phyloP scores from a whole-genome alignment of 2,329 filamentous ascomycete genomes.

The Diaporthe destruens region DNA sequence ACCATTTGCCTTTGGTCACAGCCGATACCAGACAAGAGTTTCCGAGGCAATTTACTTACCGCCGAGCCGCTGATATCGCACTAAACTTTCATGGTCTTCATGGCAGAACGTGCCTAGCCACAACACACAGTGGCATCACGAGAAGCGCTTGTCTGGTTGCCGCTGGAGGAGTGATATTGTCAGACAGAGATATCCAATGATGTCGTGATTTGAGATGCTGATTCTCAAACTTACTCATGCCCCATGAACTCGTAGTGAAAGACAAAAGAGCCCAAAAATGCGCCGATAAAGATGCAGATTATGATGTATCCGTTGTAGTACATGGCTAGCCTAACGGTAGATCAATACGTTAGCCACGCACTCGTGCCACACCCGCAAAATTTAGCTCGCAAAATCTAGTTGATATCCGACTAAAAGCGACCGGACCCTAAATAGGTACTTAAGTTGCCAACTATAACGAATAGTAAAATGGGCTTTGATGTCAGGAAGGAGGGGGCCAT shows the following conservation, averaged over 20 bases:
- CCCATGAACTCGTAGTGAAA: slow-evolving; percentile 51
- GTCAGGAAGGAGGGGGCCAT: too few species aligned
- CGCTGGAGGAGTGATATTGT: neutral
- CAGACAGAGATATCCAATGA: neutral
- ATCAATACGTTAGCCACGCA: neutral
- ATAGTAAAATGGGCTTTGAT: neutral
- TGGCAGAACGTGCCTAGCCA: neutral
- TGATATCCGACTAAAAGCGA: neutral
- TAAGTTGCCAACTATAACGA: too few species aligned
- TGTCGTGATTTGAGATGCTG: too few species aligned
- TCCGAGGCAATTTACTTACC: too few species aligned
- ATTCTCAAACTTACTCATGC: neutral
- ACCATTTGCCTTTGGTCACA: too few species aligned
- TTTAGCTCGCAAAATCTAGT: neutral
- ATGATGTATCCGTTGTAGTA: slow-evolving; percentile 63
- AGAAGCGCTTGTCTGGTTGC: slow-evolving; percentile 21
- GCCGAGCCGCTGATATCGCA: neutral
- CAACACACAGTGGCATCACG: slow-evolving; percentile 20
- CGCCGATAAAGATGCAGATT: slow-evolving; percentile 71
- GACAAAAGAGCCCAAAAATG: slow-evolving; percentile 67
- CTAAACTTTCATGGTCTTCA: rapidly evolving
- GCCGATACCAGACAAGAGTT: neutral
- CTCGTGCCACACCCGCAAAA: neutral
- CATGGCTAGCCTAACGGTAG: slow-evolving; percentile 16
- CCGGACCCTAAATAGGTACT: neutral